Conservation (phyloP, 2,329 filamentous ascomycete genomes). For the Thelonectria blattea region DNA sequence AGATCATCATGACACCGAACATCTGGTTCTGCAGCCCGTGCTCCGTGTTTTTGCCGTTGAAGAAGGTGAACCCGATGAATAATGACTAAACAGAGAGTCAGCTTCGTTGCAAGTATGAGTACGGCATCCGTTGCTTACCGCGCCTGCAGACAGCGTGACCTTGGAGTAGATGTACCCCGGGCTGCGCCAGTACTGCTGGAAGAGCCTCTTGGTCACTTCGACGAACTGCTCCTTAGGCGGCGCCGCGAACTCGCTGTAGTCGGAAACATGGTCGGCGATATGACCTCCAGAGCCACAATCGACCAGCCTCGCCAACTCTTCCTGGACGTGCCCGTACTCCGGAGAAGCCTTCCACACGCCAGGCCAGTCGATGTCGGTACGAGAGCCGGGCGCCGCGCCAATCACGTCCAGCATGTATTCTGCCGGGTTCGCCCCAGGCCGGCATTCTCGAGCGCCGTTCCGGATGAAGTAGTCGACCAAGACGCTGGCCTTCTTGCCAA, state of each 20-base stretch:
- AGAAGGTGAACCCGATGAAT: slow-evolving; percentile 73
- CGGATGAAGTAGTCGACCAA: slow-evolving; percentile 66
- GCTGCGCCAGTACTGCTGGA: slow-evolving; percentile 45
- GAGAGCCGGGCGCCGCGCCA: slow-evolving; percentile 57
- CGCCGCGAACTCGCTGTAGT: slow-evolving; percentile 43
- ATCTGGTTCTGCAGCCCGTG: slow-evolving; percentile 73
- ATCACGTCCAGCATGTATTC: slow-evolving; percentile 68
- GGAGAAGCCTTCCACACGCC: slow-evolving; percentile 44
- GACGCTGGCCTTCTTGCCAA: slow-evolving; percentile 61
- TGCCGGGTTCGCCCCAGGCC: slow-evolving; percentile 65
- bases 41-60: slow-evolving; percentile 61
- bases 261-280: neutral
- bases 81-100: slow-evolving; percentile 42
- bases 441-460: slow-evolving; percentile 63
- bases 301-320: slow-evolving; percentile 42
- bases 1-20: slow-evolving; percentile 73
- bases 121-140: slow-evolving; percentile 38
- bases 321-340: slow-evolving; percentile 41
- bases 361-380: slow-evolving; percentile 47
- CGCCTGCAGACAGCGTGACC: slow-evolving; percentile 38
- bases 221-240: slow-evolving; percentile 40
- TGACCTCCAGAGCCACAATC: neutral
- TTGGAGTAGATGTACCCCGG: slow-evolving; percentile 70
- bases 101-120: neutral
- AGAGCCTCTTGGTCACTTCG: slow-evolving; percentile 45